Base-by-base conservation (phyloP, 1,139 yeast species). In the Diutina rugosa region DNA sequence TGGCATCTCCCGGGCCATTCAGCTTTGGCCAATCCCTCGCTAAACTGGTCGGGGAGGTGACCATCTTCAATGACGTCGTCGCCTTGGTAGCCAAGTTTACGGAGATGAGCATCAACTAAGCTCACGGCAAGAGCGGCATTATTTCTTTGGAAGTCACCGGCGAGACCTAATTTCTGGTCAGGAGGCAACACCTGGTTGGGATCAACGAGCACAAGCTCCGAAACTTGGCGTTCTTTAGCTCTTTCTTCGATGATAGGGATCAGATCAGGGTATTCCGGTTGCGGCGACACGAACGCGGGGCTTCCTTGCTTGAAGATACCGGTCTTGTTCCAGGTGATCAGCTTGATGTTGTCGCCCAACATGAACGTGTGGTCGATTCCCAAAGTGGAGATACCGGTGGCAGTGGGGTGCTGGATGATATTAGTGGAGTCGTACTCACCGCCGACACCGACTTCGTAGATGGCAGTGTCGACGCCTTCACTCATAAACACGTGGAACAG, bases 381-480 rank as follows among this genome's bases (percentile, higher is more conserved):
- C 60, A 95, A 73, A 9, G 93, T 80, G 4, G 95, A 74, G 21
- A 95, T 86, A 47, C 96, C 99, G 46, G 96, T 85, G 1, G 84
- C 95, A 0, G 90, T 81, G 10, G 99, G 99, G 51, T 76, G 72
- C 46, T 78, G 82, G 55, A 95, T 81, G 12, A 95, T 81, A 67
- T 95, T 95, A 10, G 99, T 95, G 12, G 97, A 89, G 69, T 95
- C 99, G 66, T 83, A 89, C 65, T 89, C 95, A 10, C 99, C 99
- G 35, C 99, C 99, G 56, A 95, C 96, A 16, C 99, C 99, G 30
- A 95, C 99, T 68, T 95, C 99, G 65, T 89, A 90, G 53, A 95
- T 86, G 12, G 99, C 98, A 18, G 96, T 82, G 64, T 90, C 89
- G 32, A 95, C 91, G 1, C 89, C 87, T 69, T 93, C 99, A 59